Evolutionary conservation across 495 filamentous ascomycete genomes (phyloP).

Genomic region (Penicillium bovifimosum): DNA sequence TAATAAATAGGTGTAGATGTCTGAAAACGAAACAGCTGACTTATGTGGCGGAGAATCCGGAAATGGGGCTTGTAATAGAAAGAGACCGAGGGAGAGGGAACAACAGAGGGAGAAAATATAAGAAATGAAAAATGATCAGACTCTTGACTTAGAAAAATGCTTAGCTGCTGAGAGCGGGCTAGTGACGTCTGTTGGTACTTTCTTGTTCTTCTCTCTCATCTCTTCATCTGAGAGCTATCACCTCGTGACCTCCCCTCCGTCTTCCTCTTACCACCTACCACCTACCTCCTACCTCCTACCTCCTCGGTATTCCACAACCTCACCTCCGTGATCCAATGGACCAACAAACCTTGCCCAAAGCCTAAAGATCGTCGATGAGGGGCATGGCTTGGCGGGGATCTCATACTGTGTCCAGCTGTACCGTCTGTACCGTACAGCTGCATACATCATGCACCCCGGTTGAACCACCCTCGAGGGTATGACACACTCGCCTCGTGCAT

Average conservation of each 20-base stretch:
- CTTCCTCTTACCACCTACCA: too few species aligned
- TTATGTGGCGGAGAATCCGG: neutral
- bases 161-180: constrained; percentile 7
- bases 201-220: too few species aligned
- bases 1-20: neutral
- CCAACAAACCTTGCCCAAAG: neutral
- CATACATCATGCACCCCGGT: too few species aligned
- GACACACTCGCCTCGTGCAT: too few species aligned
- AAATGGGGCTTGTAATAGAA: neutral
- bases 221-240: too few species aligned
- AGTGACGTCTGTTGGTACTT: constrained; percentile 7
- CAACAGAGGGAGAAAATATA: constrained; percentile 3
- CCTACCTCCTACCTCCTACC: too few species aligned
- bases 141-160: constrained; percentile 12
- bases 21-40: neutral
- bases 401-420: neutral
- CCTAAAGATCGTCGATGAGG: neutral
- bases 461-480: too few species aligned
- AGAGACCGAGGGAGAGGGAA: neutral
- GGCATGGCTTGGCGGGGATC: neutral
- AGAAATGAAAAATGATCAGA: neutral
- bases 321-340: too few species aligned
- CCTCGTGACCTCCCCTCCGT: too few species aligned
- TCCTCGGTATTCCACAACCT: too few species aligned
- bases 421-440: too few species aligned